phyloP scores from a whole-genome alignment of 352 stramenopile species.

The Phytophthora sojae region DNA sequence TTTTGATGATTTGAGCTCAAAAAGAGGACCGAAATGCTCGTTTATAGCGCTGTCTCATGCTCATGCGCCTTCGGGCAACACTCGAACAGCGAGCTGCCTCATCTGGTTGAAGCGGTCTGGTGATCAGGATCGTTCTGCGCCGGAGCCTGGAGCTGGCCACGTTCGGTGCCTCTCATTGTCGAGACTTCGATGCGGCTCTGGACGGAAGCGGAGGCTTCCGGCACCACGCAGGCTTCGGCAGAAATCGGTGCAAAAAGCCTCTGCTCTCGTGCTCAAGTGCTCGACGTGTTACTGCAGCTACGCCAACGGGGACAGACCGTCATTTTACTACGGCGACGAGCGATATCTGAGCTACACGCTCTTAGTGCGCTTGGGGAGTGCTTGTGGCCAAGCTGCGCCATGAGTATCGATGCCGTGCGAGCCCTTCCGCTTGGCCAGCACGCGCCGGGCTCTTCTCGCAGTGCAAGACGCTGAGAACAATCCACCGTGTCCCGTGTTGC shows the following conservation, averaged over 20 bases:
- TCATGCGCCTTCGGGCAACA: background rate
- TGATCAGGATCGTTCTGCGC: background rate
- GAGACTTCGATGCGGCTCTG: constrained; percentile 10
- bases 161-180: constrained; percentile 2
- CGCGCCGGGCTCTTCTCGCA: constrained; percentile 13
- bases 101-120: background rate
- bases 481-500: constrained; percentile 9
- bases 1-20: background rate
- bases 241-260: no score
- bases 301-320: background rate
- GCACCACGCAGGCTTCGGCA: background rate
- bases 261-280: background rate
- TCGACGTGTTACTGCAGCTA: background rate
- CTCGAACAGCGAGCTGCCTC: background rate
- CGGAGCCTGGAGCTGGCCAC: background rate
- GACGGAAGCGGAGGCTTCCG: constrained; percentile 1
- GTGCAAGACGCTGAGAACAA: constrained; percentile 14
- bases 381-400: background rate
- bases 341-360: background rate
- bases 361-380: background rate
- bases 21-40: background rate
- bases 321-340: background rate
- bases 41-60: background rate
- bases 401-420: background rate
- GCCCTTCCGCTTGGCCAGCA: constrained; percentile 1